Base-by-base conservation (phyloP, 1,284 basidiomycete species). In the Ceratobasidium sp. region DNA sequence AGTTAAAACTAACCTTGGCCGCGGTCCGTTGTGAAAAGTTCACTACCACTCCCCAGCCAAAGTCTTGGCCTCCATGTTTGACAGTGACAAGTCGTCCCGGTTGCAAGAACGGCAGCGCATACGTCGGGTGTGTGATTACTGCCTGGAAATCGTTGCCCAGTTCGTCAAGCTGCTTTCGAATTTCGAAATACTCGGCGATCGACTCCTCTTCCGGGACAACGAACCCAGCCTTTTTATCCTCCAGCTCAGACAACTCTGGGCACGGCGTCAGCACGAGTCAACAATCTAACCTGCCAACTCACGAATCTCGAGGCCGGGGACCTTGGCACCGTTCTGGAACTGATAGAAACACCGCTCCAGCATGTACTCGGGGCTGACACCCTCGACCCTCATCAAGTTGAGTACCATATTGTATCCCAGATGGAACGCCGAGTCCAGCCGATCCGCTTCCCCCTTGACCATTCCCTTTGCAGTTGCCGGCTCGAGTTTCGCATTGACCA, bases 361-460 rank as follows among this genome's bases (percentile, higher is more conserved):
- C 98, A 99, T 99, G 82, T 89, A 98, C 84, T 99, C 98, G 1
- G 98, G 98, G 79, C 94, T 98, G 78, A 99, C 92, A 2, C 97
- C 97, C 83, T 99, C 98, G 27, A 99, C 97, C 79, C 98, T 92
- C 91, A 99, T 98, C 78, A 99, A 84, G 83, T 99, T 99, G 79
- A 99, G 86, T 37, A 99, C 89, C 98, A 99, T 99, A 82, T 99
- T 99, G 84, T 99, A 99, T 13, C 98, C 97, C 8, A 99, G 86
- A 83, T 98, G 96, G 86, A 99, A 99, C 3, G 98, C 98, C 22
- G 96, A 98, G 83, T 99, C 96, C 76, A 99, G 85, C 49, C 97
- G 88, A 82, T 99, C 98, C 6, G 98, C 96, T 84, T 98, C 94
- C 65, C 98, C 98, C 83, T 98, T 98, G 82, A 99, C 94, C 98